Base-by-base conservation (phyloP, 129 eudicot genomes). In the Flaveria linearis region DNA sequence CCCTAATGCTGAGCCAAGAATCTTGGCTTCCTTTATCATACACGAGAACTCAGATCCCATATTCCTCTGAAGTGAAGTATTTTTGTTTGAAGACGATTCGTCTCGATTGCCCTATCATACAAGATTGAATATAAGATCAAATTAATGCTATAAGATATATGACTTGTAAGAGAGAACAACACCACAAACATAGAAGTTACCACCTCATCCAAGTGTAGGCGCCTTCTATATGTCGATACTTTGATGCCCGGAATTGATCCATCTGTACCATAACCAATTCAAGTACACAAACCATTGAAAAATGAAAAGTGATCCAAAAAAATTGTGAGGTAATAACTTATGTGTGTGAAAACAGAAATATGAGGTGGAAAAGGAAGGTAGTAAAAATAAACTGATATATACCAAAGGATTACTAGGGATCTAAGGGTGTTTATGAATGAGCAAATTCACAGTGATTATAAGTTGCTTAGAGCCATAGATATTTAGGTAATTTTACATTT, bases 41-140 rank as follows among this genome's bases (percentile, higher is more conserved):
- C 94, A 76, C 15, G 99, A 95, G 79, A 95, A 95, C 75, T 87
- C 97, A 61, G 99, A 95, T n/a, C 99, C 99, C 89, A 67, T 87
- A 75, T 95, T 95, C 79, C 99, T 87, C 74, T 76, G 76, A 18
- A 95, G 82, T 42, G 97, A 76, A 66, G 82, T 26, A 42, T 64
- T 83, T 72, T 91, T 83, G 45, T 74, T 71, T 76, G 79, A 52
- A 30, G 76, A 71, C 51, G 81, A 64, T 71, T 83, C 96, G 56
- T 80, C 90, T 76, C 36, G 77, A 52, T 72, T 36, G 49, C 80
- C 89, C 99, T 95, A 82, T 49, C 73, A 80, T 75, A 65, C 45
- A 62, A 26, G 36, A 10, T 25, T 9, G 1, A 15, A 67, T 15
- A 60, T 46, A 18, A 13, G 10, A 41, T 53, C 36, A 78, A 45